These are phyloP conservation scores for Pleurotus sapidus DNA, from an alignment of 768 basidiomycete species.

Conservation along the genomic window DNA sequence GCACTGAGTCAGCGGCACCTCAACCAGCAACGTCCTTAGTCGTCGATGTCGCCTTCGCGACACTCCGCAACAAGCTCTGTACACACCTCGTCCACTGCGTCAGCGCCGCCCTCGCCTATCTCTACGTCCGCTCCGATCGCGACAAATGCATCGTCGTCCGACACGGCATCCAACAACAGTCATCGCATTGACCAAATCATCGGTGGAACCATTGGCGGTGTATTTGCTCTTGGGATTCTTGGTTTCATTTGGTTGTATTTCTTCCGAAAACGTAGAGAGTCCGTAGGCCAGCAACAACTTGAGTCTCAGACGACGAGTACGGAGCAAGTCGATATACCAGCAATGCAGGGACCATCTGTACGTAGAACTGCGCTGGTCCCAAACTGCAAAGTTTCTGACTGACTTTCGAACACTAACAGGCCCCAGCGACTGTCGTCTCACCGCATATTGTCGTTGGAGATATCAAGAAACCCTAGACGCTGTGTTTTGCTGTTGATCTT, in stretches of 20 bases:
- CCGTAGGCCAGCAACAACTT: neutral
- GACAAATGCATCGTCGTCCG: neutral
- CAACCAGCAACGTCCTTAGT: neutral
- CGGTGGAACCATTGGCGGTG: constrained; percentile 4
- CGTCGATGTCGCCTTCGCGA: neutral
- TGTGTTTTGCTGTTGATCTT: no score
- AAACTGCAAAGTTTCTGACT: no score
- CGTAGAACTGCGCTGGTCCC: no score
- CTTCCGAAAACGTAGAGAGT: neutral
- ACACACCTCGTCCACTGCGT: neutral
- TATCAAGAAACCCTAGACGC: no score
- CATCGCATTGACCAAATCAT: constrained; percentile 6
- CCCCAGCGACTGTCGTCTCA: neutral
- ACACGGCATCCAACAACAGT: neutral
- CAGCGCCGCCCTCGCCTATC: neutral
- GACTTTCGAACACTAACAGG: no score
- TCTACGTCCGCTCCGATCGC: neutral
- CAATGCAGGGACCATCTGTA: no score
- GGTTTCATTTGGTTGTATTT: neutral
- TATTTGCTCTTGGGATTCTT: neutral
- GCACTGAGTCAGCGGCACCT: constrained; percentile 7
- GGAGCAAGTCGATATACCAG: neutral
- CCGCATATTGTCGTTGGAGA: neutral
- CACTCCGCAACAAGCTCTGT: neutral
- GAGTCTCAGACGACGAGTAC: neutral